These are phyloP conservation scores for Metschnikowia lunata DNA, from an alignment of 805 yeast species.

Conservation along the genomic window DNA sequence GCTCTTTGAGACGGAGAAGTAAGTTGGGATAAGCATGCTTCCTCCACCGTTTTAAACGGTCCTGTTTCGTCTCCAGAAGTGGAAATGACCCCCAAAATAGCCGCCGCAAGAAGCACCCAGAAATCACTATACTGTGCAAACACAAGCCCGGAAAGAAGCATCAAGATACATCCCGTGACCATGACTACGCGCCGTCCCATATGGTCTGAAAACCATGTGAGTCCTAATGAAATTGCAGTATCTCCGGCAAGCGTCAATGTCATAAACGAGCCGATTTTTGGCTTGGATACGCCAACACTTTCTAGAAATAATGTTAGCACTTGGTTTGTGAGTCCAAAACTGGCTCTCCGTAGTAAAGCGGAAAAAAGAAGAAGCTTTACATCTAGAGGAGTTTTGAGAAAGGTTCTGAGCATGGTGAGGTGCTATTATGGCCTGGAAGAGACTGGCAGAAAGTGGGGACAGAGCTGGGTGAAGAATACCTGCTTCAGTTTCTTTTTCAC, in stretches of 20 bases:
- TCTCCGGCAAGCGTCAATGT: constrained; percentile 77
- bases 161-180: constrained; percentile 58
- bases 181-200: constrained; percentile 67
- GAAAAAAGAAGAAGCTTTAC: constrained; percentile 62
- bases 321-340: constrained; percentile 79
- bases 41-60: constrained; percentile 84
- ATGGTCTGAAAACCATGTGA: constrained; percentile 74
- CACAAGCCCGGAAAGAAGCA: constrained; percentile 61
- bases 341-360: constrained; percentile 63
- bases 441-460: background rate
- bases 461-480: background rate
- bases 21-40: constrained; percentile 74
- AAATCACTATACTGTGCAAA: constrained; percentile 58
- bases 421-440: no score
- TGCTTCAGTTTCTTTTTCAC: no score
- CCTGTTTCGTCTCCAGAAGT: constrained; percentile 91
- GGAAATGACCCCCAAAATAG: constrained; percentile 79
- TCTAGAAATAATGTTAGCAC: constrained; percentile 65
- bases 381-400: constrained; percentile 35
- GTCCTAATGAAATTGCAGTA: constrained; percentile 58
- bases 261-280: constrained; percentile 74
- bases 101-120: constrained; percentile 57
- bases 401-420: constrained; percentile 5
- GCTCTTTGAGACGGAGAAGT: constrained; percentile 63
- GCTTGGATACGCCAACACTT: constrained; percentile 49